A percentile compares a stretch with the other conserved stretches of the same genome.
Evolutionary conservation across 2,329 filamentous ascomycete species (phyloP).

Genomic region (Aspergillus spinulosporus): DNA sequence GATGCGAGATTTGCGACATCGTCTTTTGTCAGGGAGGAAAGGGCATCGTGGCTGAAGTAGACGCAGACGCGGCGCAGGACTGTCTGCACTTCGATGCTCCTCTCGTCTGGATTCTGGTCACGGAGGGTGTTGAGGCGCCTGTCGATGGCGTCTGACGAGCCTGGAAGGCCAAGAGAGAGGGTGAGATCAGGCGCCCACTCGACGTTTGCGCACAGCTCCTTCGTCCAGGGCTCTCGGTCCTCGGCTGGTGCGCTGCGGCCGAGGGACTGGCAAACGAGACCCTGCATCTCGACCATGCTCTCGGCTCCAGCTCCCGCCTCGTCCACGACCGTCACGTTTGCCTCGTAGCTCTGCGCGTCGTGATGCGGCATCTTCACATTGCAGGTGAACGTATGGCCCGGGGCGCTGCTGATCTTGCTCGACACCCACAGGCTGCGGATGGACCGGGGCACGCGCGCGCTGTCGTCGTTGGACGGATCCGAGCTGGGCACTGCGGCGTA

Average conservation of each 20-base stretch:
- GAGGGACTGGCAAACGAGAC: background rate
- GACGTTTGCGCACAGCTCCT: background rate
- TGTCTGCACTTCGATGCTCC: no score
- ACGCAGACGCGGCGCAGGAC: no score
- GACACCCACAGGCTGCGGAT: background rate
- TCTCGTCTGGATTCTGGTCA: no score
- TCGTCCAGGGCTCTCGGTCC: background rate
- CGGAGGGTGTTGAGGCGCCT: no score
- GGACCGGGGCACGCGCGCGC: background rate
- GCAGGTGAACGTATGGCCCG: background rate
- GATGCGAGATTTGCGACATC: background rate
- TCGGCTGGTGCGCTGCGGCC: background rate
- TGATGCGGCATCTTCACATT: background rate
- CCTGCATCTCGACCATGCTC: background rate
- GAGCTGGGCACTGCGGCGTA: background rate
- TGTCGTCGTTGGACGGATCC: background rate
- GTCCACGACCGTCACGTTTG: background rate
- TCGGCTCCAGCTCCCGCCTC: slow-evolving; percentile 15
- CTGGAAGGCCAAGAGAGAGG: background rate
- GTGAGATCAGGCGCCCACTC: background rate
- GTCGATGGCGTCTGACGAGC: no score
- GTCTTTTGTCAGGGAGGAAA: no score
- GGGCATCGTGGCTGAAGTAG: no score
- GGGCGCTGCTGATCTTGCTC: background rate
- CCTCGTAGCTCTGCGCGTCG: background rate